These are phyloP conservation scores for Gypsophila paniculata DNA, from an alignment of 179 eudicot species.

Conservation along the genomic window DNA sequence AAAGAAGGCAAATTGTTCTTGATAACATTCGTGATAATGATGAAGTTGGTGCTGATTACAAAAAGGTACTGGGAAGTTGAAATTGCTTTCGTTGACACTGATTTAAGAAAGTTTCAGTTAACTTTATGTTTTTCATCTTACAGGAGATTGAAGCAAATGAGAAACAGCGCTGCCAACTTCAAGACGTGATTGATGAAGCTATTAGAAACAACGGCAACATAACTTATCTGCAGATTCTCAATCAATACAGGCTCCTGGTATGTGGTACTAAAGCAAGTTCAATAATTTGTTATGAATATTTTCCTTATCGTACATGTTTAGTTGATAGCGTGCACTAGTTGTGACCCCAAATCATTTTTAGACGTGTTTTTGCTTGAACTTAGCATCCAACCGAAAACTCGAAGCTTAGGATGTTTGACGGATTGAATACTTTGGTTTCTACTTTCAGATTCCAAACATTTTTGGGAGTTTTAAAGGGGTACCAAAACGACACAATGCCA, in stretches of 20 bases:
- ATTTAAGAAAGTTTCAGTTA: not conserved
- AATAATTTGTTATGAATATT: not conserved
- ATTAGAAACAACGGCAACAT: constrained; percentile 63
- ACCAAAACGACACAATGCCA: too few species aligned
- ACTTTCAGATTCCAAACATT: too few species aligned
- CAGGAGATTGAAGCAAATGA: constrained; percentile 83
- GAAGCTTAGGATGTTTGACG: too few species aligned
- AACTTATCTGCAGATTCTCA: constrained; percentile 69
- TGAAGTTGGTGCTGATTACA: constrained; percentile 62
- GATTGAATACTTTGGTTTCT: too few species aligned
- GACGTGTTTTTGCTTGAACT: not conserved
- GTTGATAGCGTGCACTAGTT: not conserved
- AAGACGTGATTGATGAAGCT: constrained; percentile 70
- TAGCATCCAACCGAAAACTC: too few species aligned
- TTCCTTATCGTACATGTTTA: not conserved
- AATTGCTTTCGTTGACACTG: constrained; percentile 3
- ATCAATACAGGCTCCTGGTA: constrained; percentile 84
- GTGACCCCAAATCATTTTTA: too few species aligned
- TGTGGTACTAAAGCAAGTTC: constrained; percentile 14
- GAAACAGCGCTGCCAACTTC: constrained; percentile 64
- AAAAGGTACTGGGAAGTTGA: constrained; percentile 41
- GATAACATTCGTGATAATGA: constrained; percentile 86
- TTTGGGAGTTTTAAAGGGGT: too few species aligned
- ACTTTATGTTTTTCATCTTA: constrained; percentile 16
- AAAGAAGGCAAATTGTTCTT: constrained; percentile 66